phyloP scores from a whole-genome alignment of 2,329 filamentous ascomycete species.

The Pyrenophora seminiperda region DNA sequence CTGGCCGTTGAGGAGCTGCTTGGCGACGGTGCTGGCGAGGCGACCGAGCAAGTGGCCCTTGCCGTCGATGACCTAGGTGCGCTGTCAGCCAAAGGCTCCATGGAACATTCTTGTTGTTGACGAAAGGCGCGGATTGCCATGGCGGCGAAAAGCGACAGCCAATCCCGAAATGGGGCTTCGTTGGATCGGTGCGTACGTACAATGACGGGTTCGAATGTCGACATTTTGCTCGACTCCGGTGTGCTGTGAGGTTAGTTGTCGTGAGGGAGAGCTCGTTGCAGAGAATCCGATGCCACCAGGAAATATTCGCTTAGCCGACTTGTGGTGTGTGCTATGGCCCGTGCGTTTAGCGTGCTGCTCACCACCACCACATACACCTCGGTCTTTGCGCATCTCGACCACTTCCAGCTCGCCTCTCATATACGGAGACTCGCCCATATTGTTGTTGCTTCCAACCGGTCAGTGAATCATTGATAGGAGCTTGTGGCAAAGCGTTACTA shows the following conservation, averaged over 20 bases:
- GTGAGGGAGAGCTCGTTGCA: constrained; percentile 20
- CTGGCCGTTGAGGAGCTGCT: constrained; percentile 98
- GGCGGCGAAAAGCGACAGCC: constrained; percentile 18
- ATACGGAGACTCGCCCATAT: too few species aligned
- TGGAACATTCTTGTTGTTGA: constrained; percentile 11
- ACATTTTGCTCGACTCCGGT: constrained; percentile 59
- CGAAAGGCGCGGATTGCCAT: constrained; percentile 13
- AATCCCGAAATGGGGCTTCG: constrained; percentile 11
- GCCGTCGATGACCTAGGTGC: constrained; percentile 83
- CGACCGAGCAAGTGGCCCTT: constrained; percentile 99
- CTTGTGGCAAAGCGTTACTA: too few species aligned
- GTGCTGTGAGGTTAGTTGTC: constrained; percentile 43
- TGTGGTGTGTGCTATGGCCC: constrained; percentile 11
- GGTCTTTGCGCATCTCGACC: background rate
- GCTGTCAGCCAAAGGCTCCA: constrained; percentile 36
- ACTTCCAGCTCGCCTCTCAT: background rate
- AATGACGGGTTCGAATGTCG: constrained; percentile 68
- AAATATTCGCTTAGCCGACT: constrained; percentile 3
- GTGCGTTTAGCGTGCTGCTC: constrained; percentile 12
- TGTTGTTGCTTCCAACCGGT: too few species aligned
- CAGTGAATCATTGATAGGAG: too few species aligned
- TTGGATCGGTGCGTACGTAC: constrained; percentile 55
- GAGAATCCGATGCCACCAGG: constrained; percentile 13
- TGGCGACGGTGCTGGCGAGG: constrained; percentile 96
- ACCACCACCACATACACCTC: background rate